Conservation (phyloP, 305 asterid genomes). For the Rubia peregrina region DNA sequence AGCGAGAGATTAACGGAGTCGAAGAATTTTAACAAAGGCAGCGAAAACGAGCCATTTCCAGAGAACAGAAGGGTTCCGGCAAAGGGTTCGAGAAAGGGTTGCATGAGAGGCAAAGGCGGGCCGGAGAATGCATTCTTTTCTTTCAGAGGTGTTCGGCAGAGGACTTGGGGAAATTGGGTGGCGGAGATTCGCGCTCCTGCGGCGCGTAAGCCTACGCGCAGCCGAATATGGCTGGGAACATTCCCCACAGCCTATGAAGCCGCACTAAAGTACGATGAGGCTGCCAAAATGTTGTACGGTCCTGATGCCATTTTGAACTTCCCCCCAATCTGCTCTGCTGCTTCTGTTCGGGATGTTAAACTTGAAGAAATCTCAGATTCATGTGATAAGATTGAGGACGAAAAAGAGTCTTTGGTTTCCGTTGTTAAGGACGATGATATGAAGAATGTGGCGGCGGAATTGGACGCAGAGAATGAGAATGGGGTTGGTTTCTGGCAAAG, state of each 20-base stretch:
- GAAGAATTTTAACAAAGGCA: conserved; percentile 9
- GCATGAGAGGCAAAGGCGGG: conserved; percentile 31
- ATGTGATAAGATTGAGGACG: not conserved
- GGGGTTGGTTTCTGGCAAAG: conserved; percentile 6
- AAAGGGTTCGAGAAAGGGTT: conserved; percentile 25
- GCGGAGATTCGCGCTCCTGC: conserved; percentile 32
- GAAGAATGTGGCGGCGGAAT: not conserved
- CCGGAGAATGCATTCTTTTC: conserved; percentile 23
- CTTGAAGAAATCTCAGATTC: not conserved
- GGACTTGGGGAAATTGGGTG: conserved; percentile 37
- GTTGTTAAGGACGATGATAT: not conserved
- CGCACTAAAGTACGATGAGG: conserved; percentile 26
- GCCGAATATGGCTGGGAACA: conserved; percentile 30
- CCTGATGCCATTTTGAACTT: conserved; percentile 24
- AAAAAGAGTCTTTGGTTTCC: not conserved
- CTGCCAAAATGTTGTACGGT: conserved; percentile 25
- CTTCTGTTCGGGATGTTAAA: not conserved
- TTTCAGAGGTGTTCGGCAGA: conserved; percentile 33
- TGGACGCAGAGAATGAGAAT: not conserved
- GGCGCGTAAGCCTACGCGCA: not conserved
- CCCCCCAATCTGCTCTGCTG: conserved; percentile 10
- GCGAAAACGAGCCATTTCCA: not conserved
- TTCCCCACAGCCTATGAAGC: conserved; percentile 24
- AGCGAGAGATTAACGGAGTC: conserved; percentile 13
- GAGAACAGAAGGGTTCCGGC: conserved; percentile 6